These are phyloP conservation scores for Solanum tarapatanum DNA, from an alignment of 257 asterid genomes.

Conservation along the genomic window DNA sequence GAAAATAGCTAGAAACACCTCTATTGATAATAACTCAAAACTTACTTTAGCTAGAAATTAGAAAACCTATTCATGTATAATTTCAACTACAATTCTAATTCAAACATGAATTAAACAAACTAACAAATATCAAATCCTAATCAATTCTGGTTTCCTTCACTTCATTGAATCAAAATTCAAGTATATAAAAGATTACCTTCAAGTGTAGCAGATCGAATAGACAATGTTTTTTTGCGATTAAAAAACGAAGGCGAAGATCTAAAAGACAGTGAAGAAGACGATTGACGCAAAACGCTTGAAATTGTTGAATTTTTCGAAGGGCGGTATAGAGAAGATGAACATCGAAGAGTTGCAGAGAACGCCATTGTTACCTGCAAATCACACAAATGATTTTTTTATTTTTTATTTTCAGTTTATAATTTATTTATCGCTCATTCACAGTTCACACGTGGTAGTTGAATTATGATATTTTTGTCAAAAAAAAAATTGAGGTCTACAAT, in stretches of 20 bases:
- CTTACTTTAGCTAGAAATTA: neutral
- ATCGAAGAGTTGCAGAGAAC: constrained; percentile 24
- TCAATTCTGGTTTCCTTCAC: neutral
- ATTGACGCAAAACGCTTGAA: neutral
- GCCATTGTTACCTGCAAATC: constrained; percentile 20
- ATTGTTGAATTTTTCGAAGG: constrained; percentile 8
- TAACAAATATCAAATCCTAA: neutral
- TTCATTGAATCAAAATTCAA: neutral
- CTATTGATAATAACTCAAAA: neutral
- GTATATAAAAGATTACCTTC: neutral
- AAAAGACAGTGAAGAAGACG: constrained; percentile 24
- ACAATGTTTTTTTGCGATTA: constrained; percentile 7
- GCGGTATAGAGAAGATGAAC: constrained; percentile 1
- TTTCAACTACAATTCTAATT: neutral
- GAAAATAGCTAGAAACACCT: neutral
- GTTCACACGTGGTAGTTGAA: neutral
- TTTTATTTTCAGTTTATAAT: neutral
- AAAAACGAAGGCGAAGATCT: constrained; percentile 23
- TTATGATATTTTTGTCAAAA: neutral
- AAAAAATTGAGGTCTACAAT: neutral
- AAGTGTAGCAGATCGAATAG: constrained; percentile 13
- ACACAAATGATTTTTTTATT: neutral
- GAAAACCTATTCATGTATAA: neutral
- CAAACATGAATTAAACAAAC: neutral
- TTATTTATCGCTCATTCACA: neutral